Evolutionary conservation across 2,329 filamentous ascomycete species (phyloP).

Genomic region (Blumeria graminis): DNA sequence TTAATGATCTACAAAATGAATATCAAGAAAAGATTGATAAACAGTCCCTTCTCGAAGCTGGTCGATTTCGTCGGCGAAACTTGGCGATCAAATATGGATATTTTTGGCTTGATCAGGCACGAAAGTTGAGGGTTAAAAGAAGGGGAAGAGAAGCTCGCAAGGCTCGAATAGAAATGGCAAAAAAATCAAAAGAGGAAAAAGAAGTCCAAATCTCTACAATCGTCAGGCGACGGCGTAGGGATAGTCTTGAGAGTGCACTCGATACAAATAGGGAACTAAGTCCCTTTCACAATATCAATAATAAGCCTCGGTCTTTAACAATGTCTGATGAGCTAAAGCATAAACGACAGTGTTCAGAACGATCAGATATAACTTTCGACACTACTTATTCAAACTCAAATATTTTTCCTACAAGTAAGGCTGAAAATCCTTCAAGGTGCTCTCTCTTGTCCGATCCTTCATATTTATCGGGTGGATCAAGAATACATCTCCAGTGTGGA

Average conservation of each 20-base stretch:
- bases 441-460: slow-evolving; percentile 14
- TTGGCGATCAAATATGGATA: slow-evolving; percentile 13
- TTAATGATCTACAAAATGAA: slow-evolving; percentile 7
- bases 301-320: slow-evolving; percentile 4
- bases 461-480: slow-evolving; percentile 12
- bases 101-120: slow-evolving; percentile 11
- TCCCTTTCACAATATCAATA: slow-evolving; percentile 1
- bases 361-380: slow-evolving; percentile 5
- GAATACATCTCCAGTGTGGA: slow-evolving; percentile 12
- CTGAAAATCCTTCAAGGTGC: too few species aligned
- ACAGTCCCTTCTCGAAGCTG: slow-evolving; percentile 7
- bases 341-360: slow-evolving; percentile 8
- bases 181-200: slow-evolving; percentile 10
- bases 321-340: slow-evolving; percentile 2
- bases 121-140: slow-evolving; percentile 9
- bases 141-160: slow-evolving; percentile 12
- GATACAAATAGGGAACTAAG: slow-evolving; percentile 8
- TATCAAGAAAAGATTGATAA: slow-evolving; percentile 7
- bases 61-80: slow-evolving; percentile 10
- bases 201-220: slow-evolving; percentile 12
- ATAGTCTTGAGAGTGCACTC: slow-evolving; percentile 12
- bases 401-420: slow-evolving; percentile 7
- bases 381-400: slow-evolving; percentile 8
- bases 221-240: slow-evolving; percentile 6
- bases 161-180: slow-evolving; percentile 11